Evolutionary conservation across 1,284 basidiomycete species (phyloP), one percentile per base, ranked within the genome.

Genomic region (Malassezia vespertilionis): DNA sequence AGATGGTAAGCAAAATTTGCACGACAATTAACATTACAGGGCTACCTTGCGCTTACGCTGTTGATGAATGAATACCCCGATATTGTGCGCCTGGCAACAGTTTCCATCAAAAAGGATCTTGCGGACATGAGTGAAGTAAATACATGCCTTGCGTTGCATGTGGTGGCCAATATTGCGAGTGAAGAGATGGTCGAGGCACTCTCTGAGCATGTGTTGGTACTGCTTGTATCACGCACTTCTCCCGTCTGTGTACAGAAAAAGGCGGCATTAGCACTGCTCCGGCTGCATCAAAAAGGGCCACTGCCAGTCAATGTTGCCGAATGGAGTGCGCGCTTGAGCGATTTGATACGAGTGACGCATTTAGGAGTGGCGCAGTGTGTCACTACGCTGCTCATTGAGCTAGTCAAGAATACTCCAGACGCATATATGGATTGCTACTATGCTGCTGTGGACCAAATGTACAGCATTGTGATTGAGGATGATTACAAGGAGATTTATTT

Each of bases 51-150:
- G 10, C 82, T 97, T 20, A 97, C 93, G 3, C 74, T 97, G 39
- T 76, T 97, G 41, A 91, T 97, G 87, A 89, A 96, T 74, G 91
- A 97, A 74, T 89, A 95, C 71, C 95, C 89, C 30, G 91, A 97
- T 65, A 83, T 97, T 58, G 79, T 93, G 28, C 81, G 90, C 22
- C 77, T 96, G 14, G 90, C 96, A 12, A 88, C 97, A 71, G 96
- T 97, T 71, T 95, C 90, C 30, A 93, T 99, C 61, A 81, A 88
- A 40, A 97, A 97, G 72, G 93, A 97, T 71, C 73, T 99, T 40
- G 90, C 96, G 58, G 86, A 87, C 60, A 86, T 86, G 65, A 87
- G 84, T 66, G 93, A 97, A 72, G 78, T 93, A 57, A 84, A 84
- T 74, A 97, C 96, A 66, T 96, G 93, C 69, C 77, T 99, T 40